A percentile compares a stretch with the other conserved stretches of the same genome.
Evolutionary conservation across 139 green algal species (phyloP).

Genomic region (Chlorella sorokiniana): DNA sequence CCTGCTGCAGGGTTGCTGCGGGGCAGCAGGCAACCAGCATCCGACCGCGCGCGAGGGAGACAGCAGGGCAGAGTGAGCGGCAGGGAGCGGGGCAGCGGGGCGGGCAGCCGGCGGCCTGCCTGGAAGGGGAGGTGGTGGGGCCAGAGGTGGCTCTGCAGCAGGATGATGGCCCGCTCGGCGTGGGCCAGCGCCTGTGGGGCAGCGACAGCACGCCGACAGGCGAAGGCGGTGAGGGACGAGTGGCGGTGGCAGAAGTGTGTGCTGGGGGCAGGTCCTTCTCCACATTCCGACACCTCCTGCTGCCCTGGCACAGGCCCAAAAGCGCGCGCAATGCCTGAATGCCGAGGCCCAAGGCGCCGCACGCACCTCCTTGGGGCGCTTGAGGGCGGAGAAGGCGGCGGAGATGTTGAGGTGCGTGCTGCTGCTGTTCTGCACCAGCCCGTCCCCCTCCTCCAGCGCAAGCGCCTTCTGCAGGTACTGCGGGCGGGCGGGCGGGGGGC

Average conservation of each 20-base stretch:
- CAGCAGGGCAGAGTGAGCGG: not conserved
- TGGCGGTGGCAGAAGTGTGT: not conserved
- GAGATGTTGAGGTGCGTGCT: slow-evolving; percentile 49
- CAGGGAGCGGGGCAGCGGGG: too few relatives aligned
- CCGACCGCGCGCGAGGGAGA: too few relatives aligned
- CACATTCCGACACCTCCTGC: not conserved
- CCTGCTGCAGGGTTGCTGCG: not conserved
- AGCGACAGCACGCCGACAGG: not conserved
- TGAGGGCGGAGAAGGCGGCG: slow-evolving; percentile 38
- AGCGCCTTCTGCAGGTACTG: slow-evolving; percentile 42
- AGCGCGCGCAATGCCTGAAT: not conserved
- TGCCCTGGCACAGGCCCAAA: not conserved
- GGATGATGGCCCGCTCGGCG: slow-evolving; percentile 41
- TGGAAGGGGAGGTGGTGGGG: slow-evolving; percentile 14
- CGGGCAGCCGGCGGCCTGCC: not conserved
- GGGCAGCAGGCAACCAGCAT: not conserved
- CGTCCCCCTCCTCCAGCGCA: slow-evolving; percentile 28
- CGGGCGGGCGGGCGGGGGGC: not conserved
- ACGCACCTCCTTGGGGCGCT: slow-evolving; percentile 24
- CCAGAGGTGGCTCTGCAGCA: slow-evolving; percentile 39
- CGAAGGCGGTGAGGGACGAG: too few relatives aligned
- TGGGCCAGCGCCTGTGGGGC: slow-evolving; percentile 32
- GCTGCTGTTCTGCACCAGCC: slow-evolving; percentile 29
- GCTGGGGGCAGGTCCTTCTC: too few relatives aligned
- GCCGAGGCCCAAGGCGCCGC: not conserved